Base-by-base conservation (phyloP, 306 rosid species). In the Parietaria judaica region DNA sequence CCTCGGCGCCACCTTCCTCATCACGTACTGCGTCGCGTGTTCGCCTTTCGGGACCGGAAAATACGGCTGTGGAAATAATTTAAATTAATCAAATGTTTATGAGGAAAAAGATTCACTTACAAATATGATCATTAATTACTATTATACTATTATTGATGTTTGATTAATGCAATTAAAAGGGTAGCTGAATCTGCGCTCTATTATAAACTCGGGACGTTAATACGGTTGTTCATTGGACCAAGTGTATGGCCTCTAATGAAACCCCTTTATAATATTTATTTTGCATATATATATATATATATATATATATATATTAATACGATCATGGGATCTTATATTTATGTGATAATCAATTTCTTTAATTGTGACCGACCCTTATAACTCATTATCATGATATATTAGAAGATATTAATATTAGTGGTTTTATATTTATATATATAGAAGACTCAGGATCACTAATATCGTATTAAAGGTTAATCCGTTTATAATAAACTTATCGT, bases 1-100 rank as follows among this genome's bases (percentile, higher is more conserved):
- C 67, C 97, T 44, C 0, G 99, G 99, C 0, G 99, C 99, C 3
- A 94, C 69, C 80, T 61, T 86, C 53, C 89, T 77, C 97, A 94
- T 84, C 64, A 86, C 84, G 36, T 86, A 86, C 36, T 88, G 97
- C 4, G 97, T 74, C 0, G 86, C 76, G 39, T 79, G 88, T 41
- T 60, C 86, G 0, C 90, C 95, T 56, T 86, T 94, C 0, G 99
- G 97, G n/a, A 70, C 64, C 1, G 88, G 92, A 49, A 56, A 82
- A 62, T 74, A 85, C 14, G 92, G 92, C 92, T 85, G 81, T 65
- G 50, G 34, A 9, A n/a, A 12, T 1, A 13, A 12, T 35, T 0
- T 9, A 54, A 16, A 54, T 23, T 17, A 16, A 14, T 16, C 10
- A 36, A 4, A 2, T 0, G 37, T 17, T 54, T 35, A 7, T 1